Percentiles rank a stretch among this genome's conserved stretches.
Conservation (phyloP, 2,329 filamentous ascomycete species). For the Scedosporium dehoogii region DNA sequence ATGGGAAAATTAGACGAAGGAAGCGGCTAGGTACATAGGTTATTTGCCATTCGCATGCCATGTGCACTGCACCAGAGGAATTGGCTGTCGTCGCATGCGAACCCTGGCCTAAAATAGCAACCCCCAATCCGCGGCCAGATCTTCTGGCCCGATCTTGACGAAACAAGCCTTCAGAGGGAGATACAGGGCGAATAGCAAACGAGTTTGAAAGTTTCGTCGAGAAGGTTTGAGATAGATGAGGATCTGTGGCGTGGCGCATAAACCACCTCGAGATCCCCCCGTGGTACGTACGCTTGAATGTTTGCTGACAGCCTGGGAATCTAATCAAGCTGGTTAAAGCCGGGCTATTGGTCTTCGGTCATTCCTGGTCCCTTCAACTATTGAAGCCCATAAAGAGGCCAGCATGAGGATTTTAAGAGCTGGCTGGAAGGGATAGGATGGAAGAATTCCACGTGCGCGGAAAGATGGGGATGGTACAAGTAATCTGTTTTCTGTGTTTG, state of each 20-base stretch:
- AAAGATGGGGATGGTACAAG: background rate
- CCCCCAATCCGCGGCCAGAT: background rate
- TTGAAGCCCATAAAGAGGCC: too few species aligned
- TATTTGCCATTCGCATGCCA: background rate
- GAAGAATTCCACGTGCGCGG: background rate
- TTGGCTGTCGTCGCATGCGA: background rate
- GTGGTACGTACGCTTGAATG: background rate
- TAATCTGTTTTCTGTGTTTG: background rate
- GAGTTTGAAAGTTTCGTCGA: background rate
- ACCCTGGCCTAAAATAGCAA: background rate
- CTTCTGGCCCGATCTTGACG: background rate
- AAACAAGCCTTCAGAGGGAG: background rate
- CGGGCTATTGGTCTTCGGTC: background rate
- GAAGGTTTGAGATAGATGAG: background rate
- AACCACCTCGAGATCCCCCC: background rate
- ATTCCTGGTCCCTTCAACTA: background rate
- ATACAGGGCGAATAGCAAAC: background rate
- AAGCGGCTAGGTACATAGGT: background rate
- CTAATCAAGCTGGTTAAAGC: background rate
- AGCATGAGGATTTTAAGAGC: too few species aligned
- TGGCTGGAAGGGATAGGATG: background rate
- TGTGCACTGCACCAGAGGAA: background rate
- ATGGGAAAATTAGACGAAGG: background rate
- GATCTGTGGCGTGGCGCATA: background rate
- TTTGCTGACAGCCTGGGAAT: background rate